Evolutionary conservation across 106 monocot species (phyloP).

Genomic region (Acorus calamus): DNA sequence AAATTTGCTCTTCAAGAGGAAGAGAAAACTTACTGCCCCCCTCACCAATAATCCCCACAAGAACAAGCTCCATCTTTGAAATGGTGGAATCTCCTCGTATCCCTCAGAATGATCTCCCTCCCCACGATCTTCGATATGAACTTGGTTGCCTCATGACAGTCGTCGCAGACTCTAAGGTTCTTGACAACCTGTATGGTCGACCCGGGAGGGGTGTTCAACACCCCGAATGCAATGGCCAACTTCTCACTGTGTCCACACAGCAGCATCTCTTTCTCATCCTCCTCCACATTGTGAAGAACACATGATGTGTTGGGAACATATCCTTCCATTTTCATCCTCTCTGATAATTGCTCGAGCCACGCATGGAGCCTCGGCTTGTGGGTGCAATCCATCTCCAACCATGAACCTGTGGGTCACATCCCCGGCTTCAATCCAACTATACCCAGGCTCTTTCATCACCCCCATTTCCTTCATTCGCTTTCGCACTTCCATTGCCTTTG

Average conservation of each 20-base stretch:
- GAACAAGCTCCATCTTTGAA: constrained; percentile 50
- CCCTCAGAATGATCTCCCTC: constrained; percentile 50
- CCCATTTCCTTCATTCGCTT: constrained; percentile 20
- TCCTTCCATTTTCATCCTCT: constrained; percentile 21
- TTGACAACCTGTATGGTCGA: constrained; percentile 30
- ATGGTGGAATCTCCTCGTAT: constrained; percentile 47
- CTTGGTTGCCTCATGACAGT: constrained; percentile 49
- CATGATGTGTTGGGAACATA: constrained; percentile 30
- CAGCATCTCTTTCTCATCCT: constrained; percentile 29
- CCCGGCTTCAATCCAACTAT: constrained; percentile 31
- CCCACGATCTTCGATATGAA: constrained; percentile 35
- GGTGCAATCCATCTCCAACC: constrained; percentile 27
- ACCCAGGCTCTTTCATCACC: constrained; percentile 23
- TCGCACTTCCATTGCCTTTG: constrained; percentile 30
- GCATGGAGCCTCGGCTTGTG: constrained; percentile 16
- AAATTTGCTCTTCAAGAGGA: too few relatives aligned
- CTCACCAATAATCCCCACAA: constrained; percentile 67
- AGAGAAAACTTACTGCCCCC: too few relatives aligned
- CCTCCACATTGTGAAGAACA: constrained; percentile 32
- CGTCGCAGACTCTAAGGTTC: constrained; percentile 48
- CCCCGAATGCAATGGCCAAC: constrained; percentile 45
- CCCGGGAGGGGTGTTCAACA: constrained; percentile 20
- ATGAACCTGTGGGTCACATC: constrained; percentile 21
- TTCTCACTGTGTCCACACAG: constrained; percentile 52
- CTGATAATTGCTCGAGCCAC: constrained; percentile 20